Conservation (phyloP, 169 alveolate genomes). For the Eimeria maxima region DNA sequence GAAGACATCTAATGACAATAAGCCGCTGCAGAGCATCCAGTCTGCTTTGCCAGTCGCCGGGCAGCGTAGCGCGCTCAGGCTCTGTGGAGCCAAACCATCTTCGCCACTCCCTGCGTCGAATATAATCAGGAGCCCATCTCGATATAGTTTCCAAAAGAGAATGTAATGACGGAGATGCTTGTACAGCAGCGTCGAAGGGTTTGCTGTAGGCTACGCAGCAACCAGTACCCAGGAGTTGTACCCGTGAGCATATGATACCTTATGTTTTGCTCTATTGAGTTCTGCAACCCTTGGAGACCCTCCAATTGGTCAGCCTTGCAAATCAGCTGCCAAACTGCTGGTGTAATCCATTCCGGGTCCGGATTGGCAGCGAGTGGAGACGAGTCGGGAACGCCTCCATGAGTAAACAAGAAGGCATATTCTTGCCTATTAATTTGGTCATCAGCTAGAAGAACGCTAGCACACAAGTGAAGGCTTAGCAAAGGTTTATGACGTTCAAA, state of each 20-base stretch:
- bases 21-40: slow-evolving; percentile 94
- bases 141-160: neutral
- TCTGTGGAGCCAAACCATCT: slow-evolving; percentile 89
- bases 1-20: slow-evolving; percentile 92
- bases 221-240: neutral
- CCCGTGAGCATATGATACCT: slow-evolving; percentile 90
- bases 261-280: slow-evolving; percentile 93
- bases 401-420: slow-evolving; percentile 94
- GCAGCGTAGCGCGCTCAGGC: slow-evolving; percentile 95
- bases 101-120: slow-evolving; percentile 81
- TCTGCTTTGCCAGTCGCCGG: slow-evolving; percentile 98
- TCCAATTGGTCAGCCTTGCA: slow-evolving; percentile 93
- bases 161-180: neutral
- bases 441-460: slow-evolving; percentile 90
- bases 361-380: slow-evolving; percentile 93
- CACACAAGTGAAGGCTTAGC: slow-evolving; percentile 93
- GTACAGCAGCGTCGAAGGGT: neutral
- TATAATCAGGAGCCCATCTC: neutral
- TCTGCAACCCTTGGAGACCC: slow-evolving; percentile 92
- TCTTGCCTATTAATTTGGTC: slow-evolving; percentile 92
- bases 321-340: slow-evolving; percentile 94
- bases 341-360: slow-evolving; percentile 94
- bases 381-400: slow-evolving; percentile 93
- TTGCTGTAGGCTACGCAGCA: neutral
- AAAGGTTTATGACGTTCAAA: slow-evolving; percentile 96